Conservation (phyloP, 345 rosid genomes). For the Pistacia vera region DNA sequence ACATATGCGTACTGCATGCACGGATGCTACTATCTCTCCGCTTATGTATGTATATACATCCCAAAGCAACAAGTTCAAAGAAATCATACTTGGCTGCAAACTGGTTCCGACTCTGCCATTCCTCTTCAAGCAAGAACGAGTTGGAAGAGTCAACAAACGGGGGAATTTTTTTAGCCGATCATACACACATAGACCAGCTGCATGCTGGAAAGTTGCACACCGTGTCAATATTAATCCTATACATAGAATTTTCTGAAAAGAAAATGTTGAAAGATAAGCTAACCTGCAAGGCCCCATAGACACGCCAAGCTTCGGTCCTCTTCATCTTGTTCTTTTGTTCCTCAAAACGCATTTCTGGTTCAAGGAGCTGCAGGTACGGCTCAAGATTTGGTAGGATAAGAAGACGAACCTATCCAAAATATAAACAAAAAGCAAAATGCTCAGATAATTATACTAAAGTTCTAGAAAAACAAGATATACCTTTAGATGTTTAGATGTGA, state of each 20-base stretch:
- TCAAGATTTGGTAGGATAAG: conserved; percentile 79
- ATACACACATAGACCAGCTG: conserved; percentile 74
- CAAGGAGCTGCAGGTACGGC: conserved; percentile 69
- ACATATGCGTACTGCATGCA: background rate
- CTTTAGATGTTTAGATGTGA: background rate
- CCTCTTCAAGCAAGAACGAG: conserved; percentile 50
- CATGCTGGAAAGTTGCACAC: conserved; percentile 47
- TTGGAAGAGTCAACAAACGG: conserved; percentile 50
- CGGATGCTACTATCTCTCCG: background rate
- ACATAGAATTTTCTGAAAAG: background rate
- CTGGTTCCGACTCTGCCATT: conserved; percentile 37
- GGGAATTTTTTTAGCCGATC: conserved; percentile 64
- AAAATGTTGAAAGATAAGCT: conserved; percentile 23
- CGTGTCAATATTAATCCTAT: background rate
- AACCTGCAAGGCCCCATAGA: conserved; percentile 80
- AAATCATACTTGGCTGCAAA: conserved; percentile 45
- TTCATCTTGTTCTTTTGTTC: conserved; percentile 62
- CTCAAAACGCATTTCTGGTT: conserved; percentile 69
- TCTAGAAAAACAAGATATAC: background rate
- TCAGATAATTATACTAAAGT: conserved; percentile 3
- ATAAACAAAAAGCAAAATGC: conserved; percentile 16
- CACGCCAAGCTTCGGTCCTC: conserved; percentile 81
- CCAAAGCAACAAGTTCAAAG: conserved; percentile 6
- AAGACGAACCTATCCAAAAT: conserved; percentile 64
- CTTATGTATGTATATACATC: background rate